These are phyloP conservation scores for Lactarius evosmus DNA, from an alignment of 768 basidiomycete species.

Conservation along the genomic window DNA sequence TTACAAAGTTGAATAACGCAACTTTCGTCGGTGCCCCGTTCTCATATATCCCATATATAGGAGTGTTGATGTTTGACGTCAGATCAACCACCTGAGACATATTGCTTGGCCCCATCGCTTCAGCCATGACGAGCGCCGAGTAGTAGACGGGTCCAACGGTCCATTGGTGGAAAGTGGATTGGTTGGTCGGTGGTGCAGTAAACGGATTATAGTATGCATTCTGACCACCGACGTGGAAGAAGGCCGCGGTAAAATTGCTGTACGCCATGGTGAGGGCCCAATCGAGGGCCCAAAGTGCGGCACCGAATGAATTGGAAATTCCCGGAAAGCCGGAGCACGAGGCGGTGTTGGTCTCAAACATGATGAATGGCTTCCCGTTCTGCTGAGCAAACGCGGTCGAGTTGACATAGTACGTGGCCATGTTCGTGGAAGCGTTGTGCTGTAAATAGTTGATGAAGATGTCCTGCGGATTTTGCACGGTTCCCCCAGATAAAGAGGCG, in stretches of 20 bases:
- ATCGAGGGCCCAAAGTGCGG: conserved; percentile 52
- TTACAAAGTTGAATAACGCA: conserved; percentile 70
- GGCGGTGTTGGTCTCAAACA: conserved; percentile 59
- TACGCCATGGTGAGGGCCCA: conserved; percentile 52
- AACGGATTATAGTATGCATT: conserved; percentile 58
- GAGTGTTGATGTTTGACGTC: conserved; percentile 46
- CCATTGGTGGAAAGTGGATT: conserved; percentile 60
- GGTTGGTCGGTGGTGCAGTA: conserved; percentile 51
- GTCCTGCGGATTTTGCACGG: conserved; percentile 41
- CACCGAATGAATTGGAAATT: conserved; percentile 58
- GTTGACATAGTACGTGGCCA: conserved; percentile 53
- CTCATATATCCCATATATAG: conserved; percentile 72
- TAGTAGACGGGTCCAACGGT: conserved; percentile 74
- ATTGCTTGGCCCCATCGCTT: conserved; percentile 62
- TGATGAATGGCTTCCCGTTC: conserved; percentile 44
- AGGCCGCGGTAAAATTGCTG: conserved; percentile 43
- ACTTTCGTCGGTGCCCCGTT: conserved; percentile 57
- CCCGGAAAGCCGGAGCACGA: conserved; percentile 49
- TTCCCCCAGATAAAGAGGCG: conserved; percentile 43
- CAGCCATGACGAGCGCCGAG: conserved; percentile 64
- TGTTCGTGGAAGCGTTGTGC: conserved; percentile 50
- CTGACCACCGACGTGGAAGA: conserved; percentile 59
- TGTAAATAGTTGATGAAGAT: conserved; percentile 57
- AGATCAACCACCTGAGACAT: conserved; percentile 66
- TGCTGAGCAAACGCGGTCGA: conserved; percentile 42